Conservation (phyloP, 768 basidiomycete genomes). For the Naematelia encephala region DNA sequence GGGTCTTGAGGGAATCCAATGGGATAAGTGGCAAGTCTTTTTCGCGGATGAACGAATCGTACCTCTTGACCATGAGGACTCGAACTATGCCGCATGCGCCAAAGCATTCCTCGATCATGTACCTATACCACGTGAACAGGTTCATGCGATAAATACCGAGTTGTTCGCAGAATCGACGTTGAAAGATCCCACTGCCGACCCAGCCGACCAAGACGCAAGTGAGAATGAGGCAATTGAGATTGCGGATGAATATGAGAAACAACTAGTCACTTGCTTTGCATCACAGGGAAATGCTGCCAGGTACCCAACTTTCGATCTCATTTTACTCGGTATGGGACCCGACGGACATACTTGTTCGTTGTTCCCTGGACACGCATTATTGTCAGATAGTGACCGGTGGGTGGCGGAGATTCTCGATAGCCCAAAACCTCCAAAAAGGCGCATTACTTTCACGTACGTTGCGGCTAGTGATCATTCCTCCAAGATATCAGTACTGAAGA, state of each 20-base stretch:
- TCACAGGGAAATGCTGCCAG: slow-evolving; percentile 79
- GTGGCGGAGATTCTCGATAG: slow-evolving; percentile 89
- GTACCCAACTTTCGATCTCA: slow-evolving; percentile 95
- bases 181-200: slow-evolving; percentile 33
- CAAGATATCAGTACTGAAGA: slow-evolving; percentile 1
- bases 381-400: slow-evolving; percentile 87
- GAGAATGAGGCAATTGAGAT: slow-evolving; percentile 41
- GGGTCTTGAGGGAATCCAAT: slow-evolving; percentile 63
- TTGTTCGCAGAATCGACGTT: slow-evolving; percentile 56
- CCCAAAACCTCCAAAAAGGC: slow-evolving; percentile 84
- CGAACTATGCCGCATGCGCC: slow-evolving; percentile 77
- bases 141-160: slow-evolving; percentile 73
- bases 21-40: slow-evolving; percentile 98
- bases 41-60: slow-evolving; percentile 96
- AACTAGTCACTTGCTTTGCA: slow-evolving; percentile 67
- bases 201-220: slow-evolving; percentile 38
- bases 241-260: slow-evolving; percentile 42
- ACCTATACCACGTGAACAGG: slow-evolving; percentile 68
- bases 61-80: slow-evolving; percentile 85
- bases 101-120: slow-evolving; percentile 76
- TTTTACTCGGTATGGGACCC: slow-evolving; percentile 92
- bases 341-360: slow-evolving; percentile 98
- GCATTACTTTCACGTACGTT: slow-evolving; percentile 77
- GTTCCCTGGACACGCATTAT: slow-evolving; percentile 86
- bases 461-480: slow-evolving; percentile 77